Evolutionary conservation across 805 yeast genomes (phyloP).

Genomic region (Lipomyces lipofer): DNA sequence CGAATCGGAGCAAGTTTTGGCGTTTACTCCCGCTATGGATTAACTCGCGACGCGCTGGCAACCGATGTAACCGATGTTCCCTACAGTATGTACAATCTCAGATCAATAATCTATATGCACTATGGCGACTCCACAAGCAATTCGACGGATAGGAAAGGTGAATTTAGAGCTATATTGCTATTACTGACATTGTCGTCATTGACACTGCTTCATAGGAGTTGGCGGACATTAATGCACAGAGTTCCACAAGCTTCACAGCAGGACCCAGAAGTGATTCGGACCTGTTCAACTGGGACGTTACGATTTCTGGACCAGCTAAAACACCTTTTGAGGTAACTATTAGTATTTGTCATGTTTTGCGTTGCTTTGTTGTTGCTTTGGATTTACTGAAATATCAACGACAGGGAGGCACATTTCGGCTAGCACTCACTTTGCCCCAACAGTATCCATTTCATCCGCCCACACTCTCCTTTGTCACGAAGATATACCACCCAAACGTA

Average conservation of each 20-base stretch:
- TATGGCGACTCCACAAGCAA: conserved; percentile 28
- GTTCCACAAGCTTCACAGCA: conserved; percentile 87
- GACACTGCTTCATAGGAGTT: conserved; percentile 23
- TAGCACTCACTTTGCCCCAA: conserved; percentile 85
- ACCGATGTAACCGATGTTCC: too few relatives aligned
- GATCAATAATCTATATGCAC: too few relatives aligned
- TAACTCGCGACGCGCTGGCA: too few relatives aligned
- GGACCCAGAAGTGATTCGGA: conserved; percentile 85
- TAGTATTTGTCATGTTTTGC: neutral
- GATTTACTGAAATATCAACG: neutral
- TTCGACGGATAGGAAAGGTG: conserved; percentile 28
- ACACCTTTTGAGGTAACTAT: conserved; percentile 51
- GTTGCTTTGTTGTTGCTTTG: neutral
- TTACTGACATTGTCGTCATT: neutral
- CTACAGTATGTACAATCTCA: too few relatives aligned
- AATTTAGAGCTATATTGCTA: neutral
- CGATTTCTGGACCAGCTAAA: conserved; percentile 89
- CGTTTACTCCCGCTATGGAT: too few relatives aligned
- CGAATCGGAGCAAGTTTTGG: too few relatives aligned
- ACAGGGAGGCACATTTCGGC: conserved; percentile 78
- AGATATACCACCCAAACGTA: conserved; percentile 86
- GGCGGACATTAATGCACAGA: conserved; percentile 47
- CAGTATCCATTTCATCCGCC: conserved; percentile 93
- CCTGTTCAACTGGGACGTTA: conserved; percentile 88
- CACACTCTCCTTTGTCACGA: conserved; percentile 71